Percentiles rank a stretch among this genome's conserved stretches.
phyloP scores from a whole-genome alignment of 176 grass and related monocot genomes.

The Coix lacrymajobi region DNA sequence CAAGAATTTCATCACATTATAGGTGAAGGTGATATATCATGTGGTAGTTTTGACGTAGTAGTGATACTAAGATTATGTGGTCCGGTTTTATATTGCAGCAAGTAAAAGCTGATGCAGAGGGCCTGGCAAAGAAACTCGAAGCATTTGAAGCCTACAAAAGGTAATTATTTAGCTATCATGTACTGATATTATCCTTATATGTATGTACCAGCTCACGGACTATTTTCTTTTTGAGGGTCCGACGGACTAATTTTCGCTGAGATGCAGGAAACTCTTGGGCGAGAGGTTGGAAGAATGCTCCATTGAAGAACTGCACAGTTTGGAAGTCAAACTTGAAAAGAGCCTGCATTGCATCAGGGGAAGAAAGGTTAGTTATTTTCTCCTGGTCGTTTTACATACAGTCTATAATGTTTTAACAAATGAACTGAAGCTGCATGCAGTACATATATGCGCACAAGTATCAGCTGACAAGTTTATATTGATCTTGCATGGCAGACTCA shows the following conservation, averaged over 20 bases:
- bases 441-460: not conserved
- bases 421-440: not conserved
- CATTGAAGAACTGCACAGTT: constrained; percentile 51
- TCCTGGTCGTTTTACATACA: not conserved
- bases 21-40: not conserved
- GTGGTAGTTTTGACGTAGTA: not conserved
- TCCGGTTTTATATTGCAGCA: constrained; percentile 35
- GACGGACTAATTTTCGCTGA: not conserved
- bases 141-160: constrained; percentile 57
- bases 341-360: constrained; percentile 43
- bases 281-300: constrained; percentile 57
- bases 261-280: constrained; percentile 54
- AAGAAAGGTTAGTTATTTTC: constrained; percentile 43
- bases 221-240: no score
- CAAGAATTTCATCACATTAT: not conserved
- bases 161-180: not conserved
- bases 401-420: not conserved
- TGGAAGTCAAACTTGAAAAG: constrained; percentile 54
- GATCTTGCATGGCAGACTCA: constrained; percentile 26
- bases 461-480: not conserved
- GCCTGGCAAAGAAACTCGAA: constrained; percentile 53
- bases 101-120: constrained; percentile 51
- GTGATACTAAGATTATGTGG: not conserved
- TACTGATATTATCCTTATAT: not conserved
- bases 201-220: no score